These are phyloP conservation scores for Cryphonectria japonica DNA, from an alignment of 2,329 filamentous ascomycete species.

Conservation along the genomic window DNA sequence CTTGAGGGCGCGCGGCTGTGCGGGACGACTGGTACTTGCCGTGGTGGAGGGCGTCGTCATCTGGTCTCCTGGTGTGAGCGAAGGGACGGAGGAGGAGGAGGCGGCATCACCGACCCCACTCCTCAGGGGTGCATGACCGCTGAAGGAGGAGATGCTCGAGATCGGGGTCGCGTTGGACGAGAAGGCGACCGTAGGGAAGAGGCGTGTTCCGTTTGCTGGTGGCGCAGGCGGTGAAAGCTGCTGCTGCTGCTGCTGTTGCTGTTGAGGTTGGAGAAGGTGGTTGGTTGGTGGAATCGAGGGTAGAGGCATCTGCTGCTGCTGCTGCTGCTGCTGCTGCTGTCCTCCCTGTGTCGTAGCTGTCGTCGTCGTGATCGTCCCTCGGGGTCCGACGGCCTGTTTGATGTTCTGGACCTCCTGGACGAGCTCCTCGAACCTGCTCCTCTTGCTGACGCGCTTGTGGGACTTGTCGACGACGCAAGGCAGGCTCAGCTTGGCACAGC, in stretches of 20 bases:
- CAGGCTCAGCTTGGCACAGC: constrained; percentile 49
- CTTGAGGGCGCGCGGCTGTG: constrained; percentile 49
- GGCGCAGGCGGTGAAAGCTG: neutral
- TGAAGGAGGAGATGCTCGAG: constrained; percentile 29
- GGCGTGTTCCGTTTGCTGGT: constrained; percentile 13
- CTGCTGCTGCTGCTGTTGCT: constrained; percentile 11
- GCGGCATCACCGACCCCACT: constrained; percentile 21
- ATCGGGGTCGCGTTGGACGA: constrained; percentile 20
- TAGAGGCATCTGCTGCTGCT: constrained; percentile 21
- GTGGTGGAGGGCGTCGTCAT: constrained; percentile 36
- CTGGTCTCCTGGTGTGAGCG: constrained; percentile 35
- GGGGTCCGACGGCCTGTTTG: constrained; percentile 52
- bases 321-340: constrained; percentile 6
- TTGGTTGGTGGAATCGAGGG: constrained; percentile 31
- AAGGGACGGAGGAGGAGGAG: constrained; percentile 6
- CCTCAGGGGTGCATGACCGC: constrained; percentile 30
- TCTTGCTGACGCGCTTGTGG: constrained; percentile 50
- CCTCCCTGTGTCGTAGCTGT: neutral
- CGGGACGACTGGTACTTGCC: constrained; percentile 32
- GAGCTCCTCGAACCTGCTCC: constrained; percentile 59
- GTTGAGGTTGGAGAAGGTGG: neutral
- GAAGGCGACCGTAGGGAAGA: constrained; percentile 22
- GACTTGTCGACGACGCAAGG: constrained; percentile 51
- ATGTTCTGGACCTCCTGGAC: constrained; percentile 59
- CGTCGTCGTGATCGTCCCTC: constrained; percentile 7